Base-by-base conservation (phyloP, 768 basidiomycete species). In the Macrolepiota fuliginosa region DNA sequence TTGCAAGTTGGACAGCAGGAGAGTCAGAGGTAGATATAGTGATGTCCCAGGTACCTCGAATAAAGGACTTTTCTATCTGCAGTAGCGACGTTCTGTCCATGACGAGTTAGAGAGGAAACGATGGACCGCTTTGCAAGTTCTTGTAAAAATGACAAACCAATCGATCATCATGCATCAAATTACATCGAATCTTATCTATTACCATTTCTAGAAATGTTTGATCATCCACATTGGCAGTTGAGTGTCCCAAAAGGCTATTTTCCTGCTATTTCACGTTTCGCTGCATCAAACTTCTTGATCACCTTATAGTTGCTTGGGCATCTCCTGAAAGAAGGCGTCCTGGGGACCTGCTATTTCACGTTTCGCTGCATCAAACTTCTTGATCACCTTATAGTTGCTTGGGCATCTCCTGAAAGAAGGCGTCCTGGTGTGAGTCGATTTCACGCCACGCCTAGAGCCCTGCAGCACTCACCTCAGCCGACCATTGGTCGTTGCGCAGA, bases 11-110 rank as follows among this genome's bases (percentile, higher is more conserved):
- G 11, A 70, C 56, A 2, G 67, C 59, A 7, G 74, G 62, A 13
- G 64, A 59, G 1, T 65, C 9, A 32, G 68, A 52, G 29, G 71
- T 69, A 4, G 74, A 46, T 13, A 66, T 63, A 24, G 66, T 54
- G 1, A 62, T 51, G 50, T 78, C 71, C 75, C 80, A 81, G 67
- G 69, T 68, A 3, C 87, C 87, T 45, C 71, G 71, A n/a, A 91
- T 72, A 19, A 91, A 75, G 39, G 81, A 79, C 65, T 77, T 84
- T 72, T 91, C 84, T 61, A 89, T 69, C 35, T 49, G 69, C 54
- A 37, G 64, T 53, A 68, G 71, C 56, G 62, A 66, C 62, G 57
- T 64, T 52, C 15, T 49, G 52, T 63, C 46, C 62, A 63, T 63
- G 53, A 39, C 37, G 57, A 22, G 42, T 39, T 40, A 35, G 22